These are phyloP conservation scores for Botryotinia calthae DNA, from an alignment of 2,329 filamentous ascomycete genomes.

Conservation along the genomic window DNA sequence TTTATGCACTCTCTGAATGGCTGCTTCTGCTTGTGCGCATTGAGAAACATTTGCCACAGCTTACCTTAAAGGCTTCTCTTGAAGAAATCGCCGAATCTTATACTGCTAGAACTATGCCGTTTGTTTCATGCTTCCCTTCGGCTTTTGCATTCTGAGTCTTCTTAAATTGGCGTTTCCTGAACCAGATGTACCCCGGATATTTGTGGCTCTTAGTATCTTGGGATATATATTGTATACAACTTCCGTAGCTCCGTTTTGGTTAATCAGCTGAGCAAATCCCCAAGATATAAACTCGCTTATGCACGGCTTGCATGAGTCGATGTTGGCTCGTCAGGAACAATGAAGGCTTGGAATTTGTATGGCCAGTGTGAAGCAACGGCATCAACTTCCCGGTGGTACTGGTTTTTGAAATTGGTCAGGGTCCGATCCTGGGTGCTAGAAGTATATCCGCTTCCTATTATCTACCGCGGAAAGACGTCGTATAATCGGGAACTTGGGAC, in stretches of 20 bases:
- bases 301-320: constrained; percentile 10
- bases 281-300: constrained; percentile 11
- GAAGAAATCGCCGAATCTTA: not conserved
- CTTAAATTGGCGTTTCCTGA: not conserved
- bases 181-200: not conserved
- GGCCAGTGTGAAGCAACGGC: not conserved
- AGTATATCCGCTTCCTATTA: not conserved
- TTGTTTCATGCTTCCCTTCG: not conserved
- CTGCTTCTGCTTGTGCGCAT: not conserved
- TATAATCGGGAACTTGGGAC: not conserved
- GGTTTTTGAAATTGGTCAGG: not conserved
- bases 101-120: not conserved
- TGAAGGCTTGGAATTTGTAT: not conserved
- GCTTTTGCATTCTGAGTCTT: not conserved
- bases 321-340: not conserved
- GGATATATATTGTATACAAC: not conserved
- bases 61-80: not conserved
- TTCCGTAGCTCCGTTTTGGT: not conserved
- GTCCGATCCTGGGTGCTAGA: not conserved
- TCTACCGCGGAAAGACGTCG: not conserved
- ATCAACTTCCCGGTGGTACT: not conserved
- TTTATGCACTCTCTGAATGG: constrained; percentile 15
- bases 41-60: not conserved
- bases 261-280: not conserved
- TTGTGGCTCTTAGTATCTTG: not conserved